Evolutionary conservation across 345 rosid genomes (phyloP).

Genomic region (Turnera subulata): DNA sequence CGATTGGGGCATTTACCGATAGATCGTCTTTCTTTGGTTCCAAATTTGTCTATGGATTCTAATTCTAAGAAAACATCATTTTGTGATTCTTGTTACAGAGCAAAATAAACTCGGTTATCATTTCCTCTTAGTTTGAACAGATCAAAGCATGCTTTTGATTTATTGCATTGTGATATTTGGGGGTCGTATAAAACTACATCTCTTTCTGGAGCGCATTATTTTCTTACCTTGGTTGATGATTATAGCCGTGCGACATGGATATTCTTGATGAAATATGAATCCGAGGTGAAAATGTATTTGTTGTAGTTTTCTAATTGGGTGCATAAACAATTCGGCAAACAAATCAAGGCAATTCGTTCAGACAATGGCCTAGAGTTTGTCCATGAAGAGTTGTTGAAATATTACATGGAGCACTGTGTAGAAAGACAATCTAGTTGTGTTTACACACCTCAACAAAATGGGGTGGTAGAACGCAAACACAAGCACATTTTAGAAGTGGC

Average conservation of each 20-base stretch:
- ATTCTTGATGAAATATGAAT: neutral
- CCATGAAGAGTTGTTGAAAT: neutral
- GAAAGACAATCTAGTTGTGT: neutral
- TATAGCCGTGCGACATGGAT: neutral
- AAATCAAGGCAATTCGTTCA: neutral
- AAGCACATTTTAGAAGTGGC: neutral
- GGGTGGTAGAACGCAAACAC: neutral
- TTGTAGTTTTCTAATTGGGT: neutral
- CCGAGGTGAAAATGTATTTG: neutral
- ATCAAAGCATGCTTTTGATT: neutral
- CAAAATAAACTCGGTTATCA: neutral
- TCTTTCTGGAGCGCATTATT: neutral
- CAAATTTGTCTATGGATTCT: neutral
- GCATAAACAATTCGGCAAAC: neutral
- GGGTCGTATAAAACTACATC: neutral
- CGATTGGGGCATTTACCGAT: neutral
- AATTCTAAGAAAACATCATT: neutral
- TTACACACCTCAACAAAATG: neutral
- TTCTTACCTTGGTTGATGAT: constrained; percentile 2
- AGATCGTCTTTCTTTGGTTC: too few species aligned
- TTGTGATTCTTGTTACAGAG: neutral
- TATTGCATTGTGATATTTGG: neutral
- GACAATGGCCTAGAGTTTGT: neutral
- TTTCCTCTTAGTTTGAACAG: neutral
- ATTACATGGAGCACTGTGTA: neutral